These are phyloP conservation scores for Colletotrichum sp. DNA, from an alignment of 2,329 filamentous ascomycete genomes.

Conservation along the genomic window DNA sequence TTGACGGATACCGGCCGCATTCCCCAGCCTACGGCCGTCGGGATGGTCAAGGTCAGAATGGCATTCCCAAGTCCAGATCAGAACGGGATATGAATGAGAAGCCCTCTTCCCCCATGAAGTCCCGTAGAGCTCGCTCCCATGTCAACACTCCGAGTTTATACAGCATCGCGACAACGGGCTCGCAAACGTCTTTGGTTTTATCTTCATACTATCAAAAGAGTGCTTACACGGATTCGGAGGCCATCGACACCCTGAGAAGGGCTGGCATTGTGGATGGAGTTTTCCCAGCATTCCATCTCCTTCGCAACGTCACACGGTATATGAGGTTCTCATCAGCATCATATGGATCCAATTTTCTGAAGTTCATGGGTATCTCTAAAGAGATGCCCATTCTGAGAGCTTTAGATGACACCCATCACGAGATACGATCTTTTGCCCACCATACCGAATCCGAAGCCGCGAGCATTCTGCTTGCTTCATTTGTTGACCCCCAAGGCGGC, in stretches of 20 bases:
- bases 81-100: conserved; percentile 35
- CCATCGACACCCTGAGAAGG: conserved; percentile 51
- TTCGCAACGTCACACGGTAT: conserved; percentile 68
- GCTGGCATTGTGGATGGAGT: conserved; percentile 62
- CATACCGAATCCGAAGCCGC: conserved; percentile 64
- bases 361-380: conserved; percentile 65
- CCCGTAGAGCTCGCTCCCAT: conserved; percentile 34
- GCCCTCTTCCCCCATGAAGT: conserved; percentile 16
- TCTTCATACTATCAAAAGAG: conserved; percentile 54
- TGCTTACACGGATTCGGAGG: conserved; percentile 52
- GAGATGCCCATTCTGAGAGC: conserved; percentile 46
- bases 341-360: conserved; percentile 68
- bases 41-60: conserved; percentile 31
- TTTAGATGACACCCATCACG: conserved; percentile 58
- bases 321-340: conserved; percentile 72
- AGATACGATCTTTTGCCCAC: conserved; percentile 67
- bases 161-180: conserved; percentile 62
- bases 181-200: conserved; percentile 57
- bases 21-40: conserved; percentile 45
- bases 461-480: conserved; percentile 71
- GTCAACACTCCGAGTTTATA: conserved; percentile 61
- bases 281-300: conserved; percentile 64
- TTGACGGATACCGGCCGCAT: conserved; percentile 46
- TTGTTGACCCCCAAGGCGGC: conserved; percentile 72
- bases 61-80: conserved; percentile 33